phyloP scores from a whole-genome alignment of 2,329 filamentous ascomycete species.

The Calonectria pseudoreteaudii region DNA sequence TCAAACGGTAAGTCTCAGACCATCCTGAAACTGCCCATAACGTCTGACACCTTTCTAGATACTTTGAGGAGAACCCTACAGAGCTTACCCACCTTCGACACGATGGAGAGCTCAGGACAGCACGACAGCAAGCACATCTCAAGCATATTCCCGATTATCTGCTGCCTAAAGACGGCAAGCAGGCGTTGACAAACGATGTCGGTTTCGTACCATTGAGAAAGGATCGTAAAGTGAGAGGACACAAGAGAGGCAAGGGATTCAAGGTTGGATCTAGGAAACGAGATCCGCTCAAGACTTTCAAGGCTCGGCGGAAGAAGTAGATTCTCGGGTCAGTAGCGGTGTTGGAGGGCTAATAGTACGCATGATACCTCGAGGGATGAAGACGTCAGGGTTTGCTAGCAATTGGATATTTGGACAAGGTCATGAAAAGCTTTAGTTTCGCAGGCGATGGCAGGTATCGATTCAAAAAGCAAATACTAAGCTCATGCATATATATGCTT shows the following conservation, averaged over 20 bases:
- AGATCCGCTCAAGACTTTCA: conserved; percentile 92
- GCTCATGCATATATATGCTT: too few species aligned
- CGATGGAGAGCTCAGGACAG: conserved; percentile 87
- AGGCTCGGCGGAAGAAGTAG: conserved; percentile 66
- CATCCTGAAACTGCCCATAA: not conserved
- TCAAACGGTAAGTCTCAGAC: conserved; percentile 70
- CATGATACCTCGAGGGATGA: conserved; percentile 31
- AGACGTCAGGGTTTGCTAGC: not conserved
- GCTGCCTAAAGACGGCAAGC: conserved; percentile 81
- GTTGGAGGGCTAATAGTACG: conserved; percentile 20
- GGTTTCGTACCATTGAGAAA: conserved; percentile 81
- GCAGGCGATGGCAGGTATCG: not conserved
- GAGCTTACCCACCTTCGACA: conserved; percentile 90
- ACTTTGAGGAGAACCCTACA: conserved; percentile 97
- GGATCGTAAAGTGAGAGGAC: conserved; percentile 62
- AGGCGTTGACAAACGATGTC: conserved; percentile 74
- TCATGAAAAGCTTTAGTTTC: not conserved
- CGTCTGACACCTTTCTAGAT: conserved; percentile 50
- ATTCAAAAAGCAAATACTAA: not conserved
- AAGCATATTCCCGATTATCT: conserved; percentile 96
- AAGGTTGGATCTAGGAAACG: conserved; percentile 73
- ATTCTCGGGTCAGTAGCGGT: conserved; percentile 26
- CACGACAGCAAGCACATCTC: conserved; percentile 87
- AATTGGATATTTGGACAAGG: not conserved
- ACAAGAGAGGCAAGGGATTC: conserved; percentile 58